Evolutionary conservation across 2,329 filamentous ascomycete genomes (phyloP).

Genomic region (Epichloe glyceriae): DNA sequence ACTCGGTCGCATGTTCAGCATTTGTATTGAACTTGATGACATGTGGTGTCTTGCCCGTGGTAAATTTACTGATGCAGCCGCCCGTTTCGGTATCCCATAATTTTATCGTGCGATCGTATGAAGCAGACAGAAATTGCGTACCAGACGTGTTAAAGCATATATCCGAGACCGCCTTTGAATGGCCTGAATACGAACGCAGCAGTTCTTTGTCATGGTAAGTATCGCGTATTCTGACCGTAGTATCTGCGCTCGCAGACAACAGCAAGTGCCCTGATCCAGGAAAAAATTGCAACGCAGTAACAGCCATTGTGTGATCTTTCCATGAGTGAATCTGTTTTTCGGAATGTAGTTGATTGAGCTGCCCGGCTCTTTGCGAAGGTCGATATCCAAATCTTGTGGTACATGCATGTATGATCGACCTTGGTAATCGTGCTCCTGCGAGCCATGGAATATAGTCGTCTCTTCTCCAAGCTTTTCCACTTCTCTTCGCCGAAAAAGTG

Average conservation of each 20-base stretch:
- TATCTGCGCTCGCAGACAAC: slow-evolving; percentile 79
- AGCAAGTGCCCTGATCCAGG: slow-evolving; percentile 77
- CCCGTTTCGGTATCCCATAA: slow-evolving; percentile 97
- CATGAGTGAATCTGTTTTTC: slow-evolving; percentile 88
- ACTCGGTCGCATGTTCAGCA: slow-evolving; percentile 66
- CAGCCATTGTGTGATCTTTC: slow-evolving; percentile 71
- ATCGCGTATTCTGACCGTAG: slow-evolving; percentile 88
- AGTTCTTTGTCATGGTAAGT: slow-evolving; percentile 82
- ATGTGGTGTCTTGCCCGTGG: slow-evolving; percentile 88
- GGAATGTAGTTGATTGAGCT: slow-evolving; percentile 83
- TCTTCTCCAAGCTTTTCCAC: slow-evolving; percentile 54
- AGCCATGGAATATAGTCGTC: slow-evolving; percentile 77
- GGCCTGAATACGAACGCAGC: slow-evolving; percentile 80
- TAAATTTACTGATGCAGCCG: slow-evolving; percentile 75
- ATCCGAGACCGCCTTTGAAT: slow-evolving; percentile 81
- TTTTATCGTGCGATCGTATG: slow-evolving; percentile 93
- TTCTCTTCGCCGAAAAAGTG: slow-evolving; percentile 43
- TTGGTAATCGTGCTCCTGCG: slow-evolving; percentile 78
- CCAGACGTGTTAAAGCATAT: slow-evolving; percentile 75
- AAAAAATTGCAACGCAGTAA: slow-evolving; percentile 85
- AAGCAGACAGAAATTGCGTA: slow-evolving; percentile 76
- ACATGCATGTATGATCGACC: slow-evolving; percentile 97
- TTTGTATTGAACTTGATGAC: slow-evolving; percentile 88
- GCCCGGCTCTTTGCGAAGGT: slow-evolving; percentile 68
- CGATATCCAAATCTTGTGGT: slow-evolving; percentile 77